Evolutionary conservation across 805 yeast genomes (phyloP).

Genomic region (Pichia cephalocereana): DNA sequence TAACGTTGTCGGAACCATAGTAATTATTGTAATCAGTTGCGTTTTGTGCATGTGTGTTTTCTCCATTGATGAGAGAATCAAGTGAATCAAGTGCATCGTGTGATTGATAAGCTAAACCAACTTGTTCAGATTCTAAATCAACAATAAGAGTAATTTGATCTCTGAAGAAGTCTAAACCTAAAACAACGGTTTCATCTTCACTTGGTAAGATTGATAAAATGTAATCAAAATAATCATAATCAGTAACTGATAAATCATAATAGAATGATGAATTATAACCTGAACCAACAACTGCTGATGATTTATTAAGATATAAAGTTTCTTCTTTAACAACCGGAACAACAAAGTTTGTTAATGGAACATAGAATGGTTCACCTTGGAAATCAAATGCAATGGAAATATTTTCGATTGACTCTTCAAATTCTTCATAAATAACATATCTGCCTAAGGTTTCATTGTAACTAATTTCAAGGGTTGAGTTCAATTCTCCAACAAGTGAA

Average conservation of each 20-base stretch:
- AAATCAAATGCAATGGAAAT: constrained; percentile 33
- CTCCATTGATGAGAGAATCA: background rate
- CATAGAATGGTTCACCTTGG: constrained; percentile 40
- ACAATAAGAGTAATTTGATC: constrained; percentile 1
- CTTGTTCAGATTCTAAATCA: constrained; percentile 4
- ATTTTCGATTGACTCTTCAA: background rate
- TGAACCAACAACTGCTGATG: background rate
- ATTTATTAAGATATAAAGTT: constrained; percentile 4
- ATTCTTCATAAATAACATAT: background rate
- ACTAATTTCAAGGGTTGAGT: constrained; percentile 1
- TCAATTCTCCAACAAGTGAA: background rate
- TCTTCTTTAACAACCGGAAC: constrained; percentile 3
- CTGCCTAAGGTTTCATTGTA: constrained; percentile 6
- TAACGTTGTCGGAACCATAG: constrained; percentile 1
- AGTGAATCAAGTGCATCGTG: background rate
- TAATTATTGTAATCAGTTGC: background rate
- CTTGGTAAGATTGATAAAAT: constrained; percentile 10
- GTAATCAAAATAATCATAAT: background rate
- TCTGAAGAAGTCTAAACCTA: constrained; percentile 7
- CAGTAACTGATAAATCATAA: background rate
- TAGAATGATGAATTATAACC: constrained; percentile 6
- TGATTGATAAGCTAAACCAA: constrained; percentile 3
- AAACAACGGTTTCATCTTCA: constrained; percentile 1
- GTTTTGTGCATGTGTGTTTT: background rate
- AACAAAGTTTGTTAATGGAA: constrained; percentile 28